A percentile compares a stretch with the other conserved stretches of the same genome.
Conservation (phyloP, 345 rosid genomes). For the Camelina sativa region DNA sequence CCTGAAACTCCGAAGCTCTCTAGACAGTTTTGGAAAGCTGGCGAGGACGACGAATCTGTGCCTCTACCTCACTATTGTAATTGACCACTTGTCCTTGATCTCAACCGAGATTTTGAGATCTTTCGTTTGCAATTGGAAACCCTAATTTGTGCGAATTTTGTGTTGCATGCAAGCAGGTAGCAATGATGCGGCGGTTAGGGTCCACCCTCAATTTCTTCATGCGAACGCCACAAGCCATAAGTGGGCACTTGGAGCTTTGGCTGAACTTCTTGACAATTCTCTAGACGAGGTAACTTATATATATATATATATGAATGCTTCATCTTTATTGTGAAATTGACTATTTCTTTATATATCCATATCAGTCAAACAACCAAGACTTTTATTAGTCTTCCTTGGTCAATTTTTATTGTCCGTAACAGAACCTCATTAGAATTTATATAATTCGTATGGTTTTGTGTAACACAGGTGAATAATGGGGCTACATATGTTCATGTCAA, state of each 20-base stretch:
- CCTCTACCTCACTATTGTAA: slow-evolving; percentile 35
- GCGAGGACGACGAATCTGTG: slow-evolving; percentile 53
- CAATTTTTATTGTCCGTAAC: neutral
- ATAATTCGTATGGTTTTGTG: neutral
- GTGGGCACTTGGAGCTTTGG: slow-evolving; percentile 97
- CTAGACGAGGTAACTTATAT: slow-evolving; percentile 69
- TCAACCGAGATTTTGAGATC: neutral
- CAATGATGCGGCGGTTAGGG: slow-evolving; percentile 70
- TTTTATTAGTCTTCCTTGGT: slow-evolving; percentile 11
- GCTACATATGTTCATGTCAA: slow-evolving; percentile 64
- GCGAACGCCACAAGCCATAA: slow-evolving; percentile 93
- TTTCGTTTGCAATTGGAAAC: neutral
- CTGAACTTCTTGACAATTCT: slow-evolving; percentile 85
- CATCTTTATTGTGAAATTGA: no score
- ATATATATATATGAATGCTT: neutral
- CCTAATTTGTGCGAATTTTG: slow-evolving; percentile 10
- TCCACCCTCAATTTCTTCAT: slow-evolving; percentile 91
- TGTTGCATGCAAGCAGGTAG: slow-evolving; percentile 49
- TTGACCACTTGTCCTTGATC: neutral
- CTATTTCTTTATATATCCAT: neutral
- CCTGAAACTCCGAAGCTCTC: slow-evolving; percentile 35
- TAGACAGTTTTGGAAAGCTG: slow-evolving; percentile 73
- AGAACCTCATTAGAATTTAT: neutral
- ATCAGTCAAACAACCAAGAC: neutral
- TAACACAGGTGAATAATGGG: slow-evolving; percentile 51